These are phyloP conservation scores for Erythrophleum fordii DNA, from an alignment of 306 rosid species.

Conservation along the genomic window DNA sequence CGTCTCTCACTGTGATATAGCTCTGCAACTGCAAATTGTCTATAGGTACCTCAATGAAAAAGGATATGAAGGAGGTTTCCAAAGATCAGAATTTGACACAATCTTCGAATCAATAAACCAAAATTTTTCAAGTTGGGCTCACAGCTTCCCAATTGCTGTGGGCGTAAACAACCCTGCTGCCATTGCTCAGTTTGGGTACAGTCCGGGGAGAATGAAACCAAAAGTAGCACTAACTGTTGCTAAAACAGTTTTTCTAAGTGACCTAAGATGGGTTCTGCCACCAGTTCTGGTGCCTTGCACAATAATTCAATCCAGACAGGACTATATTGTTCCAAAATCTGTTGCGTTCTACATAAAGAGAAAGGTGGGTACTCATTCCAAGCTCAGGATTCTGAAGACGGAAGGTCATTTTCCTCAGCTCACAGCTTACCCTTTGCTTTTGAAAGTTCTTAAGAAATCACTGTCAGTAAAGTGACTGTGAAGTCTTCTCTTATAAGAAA, in stretches of 20 bases:
- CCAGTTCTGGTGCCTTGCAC: constrained; percentile 46
- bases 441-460: constrained; percentile 36
- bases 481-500: too few species aligned
- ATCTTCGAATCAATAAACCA: constrained; percentile 39
- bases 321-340: constrained; percentile 39
- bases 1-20: neutral
- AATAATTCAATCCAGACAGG: constrained; percentile 51
- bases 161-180: neutral
- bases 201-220: neutral
- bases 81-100: constrained; percentile 34
- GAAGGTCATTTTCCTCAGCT: constrained; percentile 59
- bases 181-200: neutral
- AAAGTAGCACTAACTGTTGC: neutral
- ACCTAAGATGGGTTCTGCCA: constrained; percentile 47
- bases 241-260: constrained; percentile 17
- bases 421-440: constrained; percentile 46
- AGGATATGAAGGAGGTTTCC: constrained; percentile 51
- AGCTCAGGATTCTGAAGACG: constrained; percentile 45
- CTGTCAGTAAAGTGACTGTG: neutral
- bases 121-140: constrained; percentile 1
- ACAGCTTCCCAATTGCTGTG: neutral
- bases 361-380: constrained; percentile 37
- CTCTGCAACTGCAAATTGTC: neutral
- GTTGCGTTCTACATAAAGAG: constrained; percentile 48
- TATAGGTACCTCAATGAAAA: constrained; percentile 48